Evolutionary conservation across 129 eudicot genomes (phyloP), one percentile per base, ranked within the genome.

Genomic region (Tagetes erecta): DNA sequence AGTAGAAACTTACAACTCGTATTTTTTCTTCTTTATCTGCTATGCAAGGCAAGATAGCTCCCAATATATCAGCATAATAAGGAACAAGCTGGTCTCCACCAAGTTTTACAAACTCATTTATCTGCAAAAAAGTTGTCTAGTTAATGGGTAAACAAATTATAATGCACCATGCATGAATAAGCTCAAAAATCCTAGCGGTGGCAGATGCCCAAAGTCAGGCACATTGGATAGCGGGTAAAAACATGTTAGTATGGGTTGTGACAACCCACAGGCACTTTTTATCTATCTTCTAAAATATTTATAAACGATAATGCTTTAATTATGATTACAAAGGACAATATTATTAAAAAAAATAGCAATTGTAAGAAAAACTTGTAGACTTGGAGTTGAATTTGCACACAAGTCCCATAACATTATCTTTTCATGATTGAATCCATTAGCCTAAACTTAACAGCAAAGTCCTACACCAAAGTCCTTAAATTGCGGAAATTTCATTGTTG

Each of bases 21-120:
- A 90, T 93, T 79, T 85, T 93, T 76, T 93, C 98, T 90, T 90
- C 98, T 72, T 84, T 86, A 78, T 93, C 98, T 38, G 98, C 89
- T 75, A 93, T 93, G 83, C 96, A 90, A 63, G 98, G 97, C 68
- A 93, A 81, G 79, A 90, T 93, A 69, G 98, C 96, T 71, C 98
- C 97, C 68, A 93, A 82, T 70, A 93, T 93, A 88, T 84, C 97
- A 51, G 98, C 96, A 85, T 93, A 93, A 82, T 93, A 87, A 56
- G 98, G 96, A 80, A 93, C 91, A 67, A 93, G 87, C 66, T 90
- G 96, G 78, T 90, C 96, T 58, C 95, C 96, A 50, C 96, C 96
- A 75, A 93, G 96, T 80, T 90, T 93, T 51, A 93, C 95, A 81
- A 93, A 90, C 90, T 94, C 98, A 65, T 89, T 86, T 52, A 92